Base-by-base conservation (phyloP, 2,329 filamentous ascomycete genomes). In the Thielaviopsis populi region DNA sequence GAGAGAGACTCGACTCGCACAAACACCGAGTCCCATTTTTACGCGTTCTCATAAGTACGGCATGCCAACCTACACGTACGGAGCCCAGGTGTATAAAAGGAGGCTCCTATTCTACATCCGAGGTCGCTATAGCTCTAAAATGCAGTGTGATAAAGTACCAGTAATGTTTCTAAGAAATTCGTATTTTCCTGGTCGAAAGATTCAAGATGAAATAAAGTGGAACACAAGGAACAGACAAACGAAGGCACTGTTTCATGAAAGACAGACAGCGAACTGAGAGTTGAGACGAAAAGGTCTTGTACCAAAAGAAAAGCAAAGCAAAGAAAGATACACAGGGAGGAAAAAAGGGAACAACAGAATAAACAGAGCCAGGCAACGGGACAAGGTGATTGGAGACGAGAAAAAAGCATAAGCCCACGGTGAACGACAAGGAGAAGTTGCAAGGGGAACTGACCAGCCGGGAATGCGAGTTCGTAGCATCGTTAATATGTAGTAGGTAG, bases 181-280 rank as follows among this genome's bases (percentile, higher is more conserved):
- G 59, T 61, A 46, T 61, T 61, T 46, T 19, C 37, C 17, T 30
- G 48, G 19, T 48, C 53, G 58, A 54, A 60, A 42, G 30, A 64
- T 27, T 41, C 58, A 64, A 53, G 27, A 56, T 40, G 48, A 60
- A 37, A 60, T 37, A 10, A 24, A 19, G 37, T 10, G 42, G 27
- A 40, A 43, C 43, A 53, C 11, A 59, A 5, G 46, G 46, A 50
- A 24, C 37, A 54, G 17, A 27, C 27, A 43, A 64, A 59, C 30
- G 17, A 15, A 41, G 41, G 54, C 17, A 19, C n/a, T 56, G 53
- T 56, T 56, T 56, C 53, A 27, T 33, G 24, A 37, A 56, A 19
- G 53, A 56, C 6, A 19, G 53, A 56, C 7, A 33, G 27, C 3
- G 53, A 56, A 56, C 17, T 37, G 8, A 30, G 30, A 56, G 2